Conservation (phyloP, 2,329 filamentous ascomycete species). For the Xylaria sp. region DNA sequence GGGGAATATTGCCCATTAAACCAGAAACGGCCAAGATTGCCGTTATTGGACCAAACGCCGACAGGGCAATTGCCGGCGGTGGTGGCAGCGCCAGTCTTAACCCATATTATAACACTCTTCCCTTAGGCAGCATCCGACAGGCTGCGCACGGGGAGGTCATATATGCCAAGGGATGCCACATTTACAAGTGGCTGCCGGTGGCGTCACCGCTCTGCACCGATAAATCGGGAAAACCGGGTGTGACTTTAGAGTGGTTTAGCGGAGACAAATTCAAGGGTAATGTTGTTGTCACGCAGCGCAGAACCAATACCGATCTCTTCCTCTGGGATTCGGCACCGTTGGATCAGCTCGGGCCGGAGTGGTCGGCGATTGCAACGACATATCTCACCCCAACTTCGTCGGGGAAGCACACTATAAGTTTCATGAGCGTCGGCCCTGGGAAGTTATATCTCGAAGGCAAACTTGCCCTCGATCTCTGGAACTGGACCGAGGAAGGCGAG, state of each 20-base stretch:
- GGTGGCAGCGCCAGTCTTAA: constrained; percentile 72
- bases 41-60: constrained; percentile 71
- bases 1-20: constrained; percentile 62
- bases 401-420: constrained; percentile 69
- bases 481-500: constrained; percentile 72
- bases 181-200: constrained; percentile 68
- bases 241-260: constrained; percentile 67
- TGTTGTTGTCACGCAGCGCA: constrained; percentile 61
- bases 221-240: constrained; percentile 62
- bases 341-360: constrained; percentile 63
- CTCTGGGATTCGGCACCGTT: constrained; percentile 72
- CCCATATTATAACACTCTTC: constrained; percentile 70
- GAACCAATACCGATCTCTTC: constrained; percentile 70
- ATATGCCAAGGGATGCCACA: constrained; percentile 67
- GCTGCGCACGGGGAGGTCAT: constrained; percentile 60
- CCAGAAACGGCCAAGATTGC: constrained; percentile 62
- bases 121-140: constrained; percentile 65
- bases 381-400: constrained; percentile 62
- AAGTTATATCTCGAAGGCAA: constrained; percentile 64
- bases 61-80: constrained; percentile 69
- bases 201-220: constrained; percentile 64
- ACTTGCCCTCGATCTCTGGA: constrained; percentile 67
- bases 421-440: constrained; percentile 70
- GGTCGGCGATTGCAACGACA: constrained; percentile 68
- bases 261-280: constrained; percentile 67